Base-by-base conservation (phyloP, 1,284 basidiomycete genomes). In the Volvariella volvacea region DNA sequence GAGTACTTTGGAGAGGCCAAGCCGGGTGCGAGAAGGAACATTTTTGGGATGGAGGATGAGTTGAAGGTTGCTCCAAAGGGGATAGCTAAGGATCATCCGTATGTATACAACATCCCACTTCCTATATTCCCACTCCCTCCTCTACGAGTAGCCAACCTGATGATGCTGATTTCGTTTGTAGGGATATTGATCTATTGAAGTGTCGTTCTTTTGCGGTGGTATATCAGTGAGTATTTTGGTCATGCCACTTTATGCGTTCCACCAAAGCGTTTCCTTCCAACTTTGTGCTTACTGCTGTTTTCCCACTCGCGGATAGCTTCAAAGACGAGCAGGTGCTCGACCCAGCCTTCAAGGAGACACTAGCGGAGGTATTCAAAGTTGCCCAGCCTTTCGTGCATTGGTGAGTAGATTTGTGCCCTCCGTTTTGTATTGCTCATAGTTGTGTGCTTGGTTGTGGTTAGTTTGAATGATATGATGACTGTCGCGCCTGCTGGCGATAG, bases 1-100 rank as follows among this genome's bases (percentile, higher is more conserved):
- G 63, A 72, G 32, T 68, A 78, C 51, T 93, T 92, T 54, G 92
- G 92, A 1, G 66, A 78, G 43, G 70, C 89, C 1, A 69, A 67
- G 38, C 80, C 80, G 1, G 84, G 86, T 25, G 59, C 68, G 45
- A 65, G 80, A 41, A 75, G 77, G 57, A 92, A 76, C 57, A 77
- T 94, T 2, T 93, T 91, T 61, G 91, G 91, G 0, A 61, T 63
- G 46, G 85, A 89, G 2, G 90, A 90, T 54, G 82, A 88, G 57
- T 67, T 93, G 41, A 94, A 93, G 64, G 78, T 79, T 2, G 88
- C 91, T 8, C 91, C 91, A 1, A 93, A 93, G 58, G 92, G 92
- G 0, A 64, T 92, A n/a, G 77, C 80, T 45, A 94, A 91, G 62
- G 73, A 71, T 16, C 91, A 95, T 36, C 34, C 34, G 34, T 36